phyloP scores from a whole-genome alignment of 164 flowering plant genomes.

The Vitis cinerea region DNA sequence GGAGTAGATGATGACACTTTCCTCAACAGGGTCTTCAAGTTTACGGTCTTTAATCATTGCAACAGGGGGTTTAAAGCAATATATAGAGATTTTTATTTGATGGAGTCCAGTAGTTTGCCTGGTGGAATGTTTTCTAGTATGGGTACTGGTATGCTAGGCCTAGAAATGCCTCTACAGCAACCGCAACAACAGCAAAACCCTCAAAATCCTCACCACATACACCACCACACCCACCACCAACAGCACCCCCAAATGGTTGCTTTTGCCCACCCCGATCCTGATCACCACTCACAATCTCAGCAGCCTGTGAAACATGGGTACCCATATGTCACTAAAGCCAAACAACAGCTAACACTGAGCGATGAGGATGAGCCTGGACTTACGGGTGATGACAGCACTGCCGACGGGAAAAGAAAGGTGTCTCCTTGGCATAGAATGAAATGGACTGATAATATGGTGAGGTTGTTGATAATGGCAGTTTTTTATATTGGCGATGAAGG shows the following conservation, averaged over 20 bases:
- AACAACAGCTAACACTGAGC: constrained; percentile 31
- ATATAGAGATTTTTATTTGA: constrained; percentile 4
- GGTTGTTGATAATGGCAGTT: constrained; percentile 49
- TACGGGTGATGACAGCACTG: constrained; percentile 24
- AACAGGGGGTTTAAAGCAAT: too few species aligned
- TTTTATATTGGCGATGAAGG: constrained; percentile 45
- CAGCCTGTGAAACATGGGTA: constrained; percentile 23
- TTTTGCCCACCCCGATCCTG: constrained; percentile 25
- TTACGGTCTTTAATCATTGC: background rate
- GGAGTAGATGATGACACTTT: background rate
- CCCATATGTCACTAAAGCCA: constrained; percentile 30
- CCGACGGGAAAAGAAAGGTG: constrained; percentile 37
- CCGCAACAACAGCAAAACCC: constrained; percentile 18
- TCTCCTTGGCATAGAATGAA: constrained; percentile 90
- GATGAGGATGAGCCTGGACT: constrained; percentile 54
- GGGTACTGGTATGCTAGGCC: constrained; percentile 44
- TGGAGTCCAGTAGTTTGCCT: constrained; percentile 44
- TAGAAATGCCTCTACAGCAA: constrained; percentile 56
- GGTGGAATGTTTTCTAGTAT: constrained; percentile 44
- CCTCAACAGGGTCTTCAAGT: constrained; percentile 2
- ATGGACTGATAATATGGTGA: constrained; percentile 84
- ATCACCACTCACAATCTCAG: constrained; percentile 33
- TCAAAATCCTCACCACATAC: constrained; percentile 26
- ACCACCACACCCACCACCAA: constrained; percentile 26
- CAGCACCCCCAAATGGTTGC: constrained; percentile 34